phyloP scores from a whole-genome alignment of 2,329 filamentous ascomycete species.

The Xylariomycetidae sp. region DNA sequence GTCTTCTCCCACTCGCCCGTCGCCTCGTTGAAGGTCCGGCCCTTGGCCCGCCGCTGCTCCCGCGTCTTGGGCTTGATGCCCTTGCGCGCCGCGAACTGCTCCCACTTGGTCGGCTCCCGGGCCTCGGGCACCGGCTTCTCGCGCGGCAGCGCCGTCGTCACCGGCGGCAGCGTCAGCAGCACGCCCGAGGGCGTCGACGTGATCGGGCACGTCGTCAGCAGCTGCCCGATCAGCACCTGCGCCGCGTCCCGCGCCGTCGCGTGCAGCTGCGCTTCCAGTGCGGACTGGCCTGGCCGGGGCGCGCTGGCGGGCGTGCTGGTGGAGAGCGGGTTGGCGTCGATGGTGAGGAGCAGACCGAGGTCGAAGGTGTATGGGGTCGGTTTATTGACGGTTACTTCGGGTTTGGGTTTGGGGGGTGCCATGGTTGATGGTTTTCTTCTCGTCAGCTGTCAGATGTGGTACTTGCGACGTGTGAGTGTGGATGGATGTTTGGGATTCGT shows the following conservation, averaged over 20 bases:
- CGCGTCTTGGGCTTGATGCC: slow-evolving; percentile 87
- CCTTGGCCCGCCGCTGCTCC: slow-evolving; percentile 62
- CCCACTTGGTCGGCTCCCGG: slow-evolving; percentile 88
- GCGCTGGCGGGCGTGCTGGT: slow-evolving; percentile 33
- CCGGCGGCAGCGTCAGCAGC: slow-evolving; percentile 69
- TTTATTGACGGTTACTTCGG: slow-evolving; percentile 24
- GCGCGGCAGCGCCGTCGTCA: slow-evolving; percentile 70
- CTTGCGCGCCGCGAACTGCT: slow-evolving; percentile 94
- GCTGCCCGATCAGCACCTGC: slow-evolving; percentile 91
- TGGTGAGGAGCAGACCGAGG: slow-evolving; percentile 70
- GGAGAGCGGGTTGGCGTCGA: slow-evolving; percentile 72
- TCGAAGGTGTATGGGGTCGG: slow-evolving; percentile 28
- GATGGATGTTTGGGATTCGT: no score
- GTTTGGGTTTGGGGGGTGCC: slow-evolving; percentile 16
- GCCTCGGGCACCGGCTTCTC: slow-evolving; percentile 85
- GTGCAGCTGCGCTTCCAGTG: slow-evolving; percentile 65
- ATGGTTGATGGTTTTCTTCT: background rate
- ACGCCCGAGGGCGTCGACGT: slow-evolving; percentile 66
- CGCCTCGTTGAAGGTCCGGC: slow-evolving; percentile 79
- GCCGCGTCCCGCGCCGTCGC: slow-evolving; percentile 80
- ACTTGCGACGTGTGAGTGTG: no score
- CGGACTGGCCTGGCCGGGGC: slow-evolving; percentile 42
- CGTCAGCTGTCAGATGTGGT: no score
- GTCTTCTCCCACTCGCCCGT: slow-evolving; percentile 86
- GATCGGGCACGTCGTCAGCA: slow-evolving; percentile 83